A percentile compares a stretch with the other conserved stretches of the same genome.
These are phyloP conservation scores for Pouteria campechiana DNA, from an alignment of 179 eudicot genomes.

Conservation along the genomic window DNA sequence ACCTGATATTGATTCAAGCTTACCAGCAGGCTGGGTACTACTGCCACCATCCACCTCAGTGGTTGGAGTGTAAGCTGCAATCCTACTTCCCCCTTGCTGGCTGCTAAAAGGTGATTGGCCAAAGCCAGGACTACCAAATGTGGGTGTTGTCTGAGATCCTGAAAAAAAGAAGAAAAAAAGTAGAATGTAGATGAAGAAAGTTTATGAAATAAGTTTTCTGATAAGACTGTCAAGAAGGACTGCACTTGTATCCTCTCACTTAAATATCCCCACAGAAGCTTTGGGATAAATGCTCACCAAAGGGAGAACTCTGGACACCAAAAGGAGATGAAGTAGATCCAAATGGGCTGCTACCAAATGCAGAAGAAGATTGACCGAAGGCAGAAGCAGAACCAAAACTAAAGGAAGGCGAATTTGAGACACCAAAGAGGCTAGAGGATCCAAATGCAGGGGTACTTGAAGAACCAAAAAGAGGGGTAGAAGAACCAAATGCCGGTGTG, in stretches of 20 bases:
- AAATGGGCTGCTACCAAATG: background rate
- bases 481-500: background rate
- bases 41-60: background rate
- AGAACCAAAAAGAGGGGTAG: background rate
- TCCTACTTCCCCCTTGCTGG: slow-evolving; percentile 10
- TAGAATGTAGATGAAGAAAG: too few species aligned
- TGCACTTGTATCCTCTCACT: too few species aligned
- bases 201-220: too few species aligned
- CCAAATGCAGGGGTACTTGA: background rate
- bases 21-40: background rate
- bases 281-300: slow-evolving; percentile 2
- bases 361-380: slow-evolving; percentile 1
- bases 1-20: slow-evolving; percentile 10
- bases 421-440: too few species aligned
- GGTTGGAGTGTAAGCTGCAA: slow-evolving; percentile 1
- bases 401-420: background rate
- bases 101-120: background rate
- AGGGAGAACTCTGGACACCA: background rate
- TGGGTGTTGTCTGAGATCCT: slow-evolving; percentile 1
- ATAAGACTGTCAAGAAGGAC: too few species aligned
- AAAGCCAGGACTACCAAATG: background rate
- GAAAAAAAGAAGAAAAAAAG: background rate
- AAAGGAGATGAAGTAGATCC: slow-evolving; percentile 1
- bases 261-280: too few species aligned
- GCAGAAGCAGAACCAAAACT: background rate